Conservation (phyloP, 2,329 filamentous ascomycete species). For the Colletotrichum tropicale region DNA sequence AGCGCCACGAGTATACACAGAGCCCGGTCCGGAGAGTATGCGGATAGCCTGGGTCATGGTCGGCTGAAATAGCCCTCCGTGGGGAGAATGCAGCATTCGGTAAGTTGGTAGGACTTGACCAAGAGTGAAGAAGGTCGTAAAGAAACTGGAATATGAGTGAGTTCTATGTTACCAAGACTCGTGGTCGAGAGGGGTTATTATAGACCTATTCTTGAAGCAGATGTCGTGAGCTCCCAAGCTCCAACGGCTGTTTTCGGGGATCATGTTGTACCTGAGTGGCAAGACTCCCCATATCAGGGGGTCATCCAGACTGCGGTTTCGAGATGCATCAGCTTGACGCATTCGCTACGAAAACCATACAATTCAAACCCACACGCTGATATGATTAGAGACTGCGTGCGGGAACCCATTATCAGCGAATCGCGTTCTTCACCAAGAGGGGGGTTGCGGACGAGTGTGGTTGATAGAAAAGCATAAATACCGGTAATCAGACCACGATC, state of each 20-base stretch:
- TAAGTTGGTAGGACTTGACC: conserved; percentile 93
- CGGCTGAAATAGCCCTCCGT: conserved; percentile 89
- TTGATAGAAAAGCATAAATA: conserved; percentile 4
- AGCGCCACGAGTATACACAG: background rate
- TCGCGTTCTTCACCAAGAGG: background rate
- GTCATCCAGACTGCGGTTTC: conserved; percentile 77
- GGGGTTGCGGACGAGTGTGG: background rate
- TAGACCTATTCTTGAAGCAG: conserved; percentile 84
- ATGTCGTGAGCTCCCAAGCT: conserved; percentile 93
- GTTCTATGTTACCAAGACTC: conserved; percentile 7
- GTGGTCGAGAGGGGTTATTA: background rate
- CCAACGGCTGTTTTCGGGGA: conserved; percentile 82
- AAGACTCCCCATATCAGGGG: conserved; percentile 92
- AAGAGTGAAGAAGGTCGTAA: conserved; percentile 81
- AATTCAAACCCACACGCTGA: conserved; percentile 74
- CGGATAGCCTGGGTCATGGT: conserved; percentile 86
- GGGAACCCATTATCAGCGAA: background rate
- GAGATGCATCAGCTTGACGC: conserved; percentile 1
- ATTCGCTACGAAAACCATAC: conserved; percentile 4
- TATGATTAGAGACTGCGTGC: conserved; percentile 79
- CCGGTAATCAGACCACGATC: conserved; percentile 81
- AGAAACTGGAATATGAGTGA: conserved; percentile 50
- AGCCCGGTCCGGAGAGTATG: conserved; percentile 67
- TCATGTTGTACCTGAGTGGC: conserved; percentile 74
- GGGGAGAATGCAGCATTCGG: conserved; percentile 75